phyloP scores from a whole-genome alignment of 305 asterid species.

The Solanum hybrid region DNA sequence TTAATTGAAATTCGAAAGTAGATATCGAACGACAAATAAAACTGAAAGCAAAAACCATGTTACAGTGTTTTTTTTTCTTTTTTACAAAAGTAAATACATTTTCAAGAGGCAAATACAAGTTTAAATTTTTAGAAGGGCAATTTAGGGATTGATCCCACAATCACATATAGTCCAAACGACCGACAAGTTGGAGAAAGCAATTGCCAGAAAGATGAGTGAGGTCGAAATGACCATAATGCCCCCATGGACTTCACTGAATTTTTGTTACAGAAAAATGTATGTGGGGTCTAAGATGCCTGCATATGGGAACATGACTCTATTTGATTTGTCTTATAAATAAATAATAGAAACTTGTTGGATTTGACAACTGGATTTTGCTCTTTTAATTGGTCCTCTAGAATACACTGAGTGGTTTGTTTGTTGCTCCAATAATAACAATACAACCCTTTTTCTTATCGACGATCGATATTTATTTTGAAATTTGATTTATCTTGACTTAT shows the following conservation, averaged over 20 bases:
- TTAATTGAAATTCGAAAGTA: background rate
- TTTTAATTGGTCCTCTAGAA: background rate
- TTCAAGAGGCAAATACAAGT: background rate
- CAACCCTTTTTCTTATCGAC: background rate
- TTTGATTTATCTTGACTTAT: background rate
- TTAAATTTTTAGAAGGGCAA: background rate
- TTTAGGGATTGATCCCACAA: background rate
- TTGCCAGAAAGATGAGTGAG: background rate
- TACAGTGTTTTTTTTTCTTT: too few relatives aligned
- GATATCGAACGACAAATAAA: background rate
- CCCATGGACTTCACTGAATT: background rate
- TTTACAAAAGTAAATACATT: background rate
- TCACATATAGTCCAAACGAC: background rate
- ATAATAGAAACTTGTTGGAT: constrained; percentile 1
- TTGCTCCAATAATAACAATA: background rate
- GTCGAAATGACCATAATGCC: constrained; percentile 4
- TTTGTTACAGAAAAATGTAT: background rate
- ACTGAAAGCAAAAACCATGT: too few relatives aligned
- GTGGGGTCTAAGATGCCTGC: constrained; percentile 13
- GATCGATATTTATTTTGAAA: background rate
- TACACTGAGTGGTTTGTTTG: background rate
- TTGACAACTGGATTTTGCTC: constrained; percentile 16
- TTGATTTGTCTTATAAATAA: constrained; percentile 7
- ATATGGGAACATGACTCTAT: background rate
- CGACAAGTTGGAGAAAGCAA: constrained; percentile 11